Base-by-base conservation (phyloP, 345 rosid species). In the Raphanus sativus region DNA sequence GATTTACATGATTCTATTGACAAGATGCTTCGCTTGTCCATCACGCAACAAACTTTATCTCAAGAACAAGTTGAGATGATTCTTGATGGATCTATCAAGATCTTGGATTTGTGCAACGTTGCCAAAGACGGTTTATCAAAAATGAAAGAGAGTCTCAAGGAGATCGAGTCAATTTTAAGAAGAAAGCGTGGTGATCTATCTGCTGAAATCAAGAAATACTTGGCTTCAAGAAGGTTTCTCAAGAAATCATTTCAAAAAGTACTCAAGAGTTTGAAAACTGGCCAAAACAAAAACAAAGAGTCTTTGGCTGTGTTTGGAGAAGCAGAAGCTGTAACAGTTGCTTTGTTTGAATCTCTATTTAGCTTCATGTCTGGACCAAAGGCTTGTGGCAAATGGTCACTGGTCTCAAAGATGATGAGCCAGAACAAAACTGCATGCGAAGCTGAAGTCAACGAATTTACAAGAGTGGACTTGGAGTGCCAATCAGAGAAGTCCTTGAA, bases 391-490 rank as follows among this genome's bases (percentile, higher is more conserved):
- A 45, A 63, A 33, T 74, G 85, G 83, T 82, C 88, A 33, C 59
- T 79, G 5, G 84, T 82, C 56, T 77, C 87, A 42, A 87, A 77
- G 69, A 77, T 85, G 10, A 65, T 78, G 81, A 74, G 30, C 74
- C 72, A 64, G 8, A 86, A 58, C 75, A 78, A 36, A 48, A 78
- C 74, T 3, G 71, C 33, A 8, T 45, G 42, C 0, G 76, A 77
- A 38, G 84, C 80, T 62, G 82, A 79, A 24, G 42, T n/a, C 54
- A 77, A 78, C 36, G 87, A 85, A 77, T 76, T 85, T 10, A 80
- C 32, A 10, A 34, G 2, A 40, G 79, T 73, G 21, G 88, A 83
- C 71, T 59, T 71, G 0, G 70, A 80, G 13, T 3, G 85, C 61
- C 67, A 81, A 28, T 12, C 70, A 2, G 71, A 62, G 30, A 28